These are phyloP conservation scores for Neurospora sp. DNA, from an alignment of 495 filamentous ascomycete species.

Conservation along the genomic window DNA sequence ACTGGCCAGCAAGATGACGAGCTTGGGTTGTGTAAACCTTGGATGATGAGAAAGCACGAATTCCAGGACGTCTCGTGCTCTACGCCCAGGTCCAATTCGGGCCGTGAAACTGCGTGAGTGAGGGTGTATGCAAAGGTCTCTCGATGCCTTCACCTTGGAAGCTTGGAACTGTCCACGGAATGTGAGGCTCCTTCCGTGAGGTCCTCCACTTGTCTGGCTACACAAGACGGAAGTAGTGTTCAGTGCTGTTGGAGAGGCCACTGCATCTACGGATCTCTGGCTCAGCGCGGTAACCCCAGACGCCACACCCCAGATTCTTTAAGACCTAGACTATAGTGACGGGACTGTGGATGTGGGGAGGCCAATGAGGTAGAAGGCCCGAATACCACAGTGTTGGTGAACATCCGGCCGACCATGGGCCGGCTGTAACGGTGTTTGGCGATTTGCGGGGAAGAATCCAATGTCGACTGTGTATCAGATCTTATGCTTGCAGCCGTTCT, in stretches of 20 bases:
- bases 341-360: not conserved
- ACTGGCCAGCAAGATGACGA: not conserved
- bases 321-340: not conserved
- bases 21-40: not conserved
- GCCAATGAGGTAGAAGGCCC: constrained; percentile 4
- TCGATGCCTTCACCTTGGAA: not conserved
- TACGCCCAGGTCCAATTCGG: not conserved
- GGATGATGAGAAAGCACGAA: not conserved
- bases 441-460: not conserved
- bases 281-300: not conserved
- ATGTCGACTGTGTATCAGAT: not conserved
- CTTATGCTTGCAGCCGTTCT: not conserved
- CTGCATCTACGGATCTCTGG: not conserved
- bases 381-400: constrained; percentile 1
- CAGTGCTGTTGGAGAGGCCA: not conserved
- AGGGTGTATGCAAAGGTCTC: not conserved
- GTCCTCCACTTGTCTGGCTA: not conserved
- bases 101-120: not conserved
- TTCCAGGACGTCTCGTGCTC: not conserved
- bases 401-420: not conserved
- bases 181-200: not conserved
- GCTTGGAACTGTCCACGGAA: not conserved
- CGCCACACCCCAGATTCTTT: not conserved
- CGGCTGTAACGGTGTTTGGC: not conserved
- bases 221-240: not conserved